Evolutionary conservation across 768 basidiomycete genomes (phyloP).

Genomic region (Suillus paluster): DNA sequence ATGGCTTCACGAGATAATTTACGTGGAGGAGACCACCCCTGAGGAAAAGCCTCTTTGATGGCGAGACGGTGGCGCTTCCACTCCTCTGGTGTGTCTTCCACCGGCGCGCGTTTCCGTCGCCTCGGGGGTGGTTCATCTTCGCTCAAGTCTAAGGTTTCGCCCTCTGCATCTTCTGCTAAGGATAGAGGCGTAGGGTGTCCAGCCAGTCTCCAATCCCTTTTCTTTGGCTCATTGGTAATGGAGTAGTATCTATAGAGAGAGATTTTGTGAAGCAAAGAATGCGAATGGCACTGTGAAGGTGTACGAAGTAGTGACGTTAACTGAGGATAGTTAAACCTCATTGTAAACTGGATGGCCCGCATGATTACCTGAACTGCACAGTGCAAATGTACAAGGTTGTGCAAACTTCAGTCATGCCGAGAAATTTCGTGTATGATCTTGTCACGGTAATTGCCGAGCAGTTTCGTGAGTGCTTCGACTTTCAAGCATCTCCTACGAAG

Average conservation of each 20-base stretch:
- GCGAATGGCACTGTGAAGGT: conserved; percentile 4
- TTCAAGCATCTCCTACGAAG: conserved; percentile 1
- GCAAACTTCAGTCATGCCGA: background rate
- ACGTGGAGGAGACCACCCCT: conserved; percentile 78
- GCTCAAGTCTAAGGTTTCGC: conserved; percentile 27
- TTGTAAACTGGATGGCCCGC: background rate
- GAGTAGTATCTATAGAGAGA: conserved; percentile 30
- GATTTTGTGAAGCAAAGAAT: conserved; percentile 11
- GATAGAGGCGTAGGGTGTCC: conserved; percentile 38
- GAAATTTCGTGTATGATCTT: background rate
- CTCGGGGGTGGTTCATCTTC: conserved; percentile 36
- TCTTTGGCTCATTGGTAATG: conserved; percentile 24
- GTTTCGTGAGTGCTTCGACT: conserved; percentile 4
- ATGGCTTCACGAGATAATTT: conserved; percentile 85
- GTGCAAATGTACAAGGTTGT: background rate
- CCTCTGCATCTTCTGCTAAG: conserved; percentile 26
- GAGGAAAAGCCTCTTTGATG: conserved; percentile 59
- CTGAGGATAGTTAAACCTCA: background rate
- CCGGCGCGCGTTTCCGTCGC: conserved; percentile 20
- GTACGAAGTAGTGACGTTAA: background rate
- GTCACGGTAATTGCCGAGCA: background rate
- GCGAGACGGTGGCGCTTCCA: conserved; percentile 53
- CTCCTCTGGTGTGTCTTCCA: conserved; percentile 45
- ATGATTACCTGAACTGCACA: background rate
- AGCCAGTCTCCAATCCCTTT: conserved; percentile 32